These are phyloP conservation scores for Penicillium silybi DNA, from an alignment of 495 filamentous ascomycete genomes.

Conservation along the genomic window DNA sequence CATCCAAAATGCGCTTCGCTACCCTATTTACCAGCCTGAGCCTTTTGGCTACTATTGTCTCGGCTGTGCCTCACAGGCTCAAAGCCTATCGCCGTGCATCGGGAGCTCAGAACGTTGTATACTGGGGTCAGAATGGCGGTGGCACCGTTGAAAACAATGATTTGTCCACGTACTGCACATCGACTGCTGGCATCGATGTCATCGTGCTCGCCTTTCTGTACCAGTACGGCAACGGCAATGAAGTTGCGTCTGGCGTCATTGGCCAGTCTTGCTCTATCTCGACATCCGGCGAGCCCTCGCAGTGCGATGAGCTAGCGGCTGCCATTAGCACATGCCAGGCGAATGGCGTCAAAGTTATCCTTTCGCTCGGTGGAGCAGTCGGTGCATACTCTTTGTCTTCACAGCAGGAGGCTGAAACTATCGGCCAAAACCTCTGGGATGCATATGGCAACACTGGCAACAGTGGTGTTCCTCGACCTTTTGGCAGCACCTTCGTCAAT, in stretches of 20 bases:
- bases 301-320: constrained; percentile 42
- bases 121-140: constrained; percentile 44
- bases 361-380: constrained; percentile 46
- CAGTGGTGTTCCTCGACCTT: constrained; percentile 38
- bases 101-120: constrained; percentile 35
- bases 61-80: constrained; percentile 26
- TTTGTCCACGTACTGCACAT: constrained; percentile 36
- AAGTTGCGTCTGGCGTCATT: constrained; percentile 24
- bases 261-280: constrained; percentile 22
- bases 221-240: constrained; percentile 28
- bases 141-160: constrained; percentile 39
- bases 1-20: constrained; percentile 23
- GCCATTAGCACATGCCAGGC: constrained; percentile 50
- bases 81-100: constrained; percentile 4
- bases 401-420: constrained; percentile 37
- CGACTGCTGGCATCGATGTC: constrained; percentile 41
- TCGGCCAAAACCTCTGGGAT: constrained; percentile 50
- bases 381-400: constrained; percentile 37
- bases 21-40: constrained; percentile 24
- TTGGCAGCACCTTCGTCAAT: constrained; percentile 51
- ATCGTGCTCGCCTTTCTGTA: constrained; percentile 53
- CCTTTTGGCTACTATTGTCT: constrained; percentile 23
- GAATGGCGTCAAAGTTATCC: constrained; percentile 45
- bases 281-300: constrained; percentile 16
- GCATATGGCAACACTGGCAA: constrained; percentile 45